Evolutionary conservation across 2,329 filamentous ascomycete species (phyloP).

Genomic region (Thielaviopsis ethacetica): DNA sequence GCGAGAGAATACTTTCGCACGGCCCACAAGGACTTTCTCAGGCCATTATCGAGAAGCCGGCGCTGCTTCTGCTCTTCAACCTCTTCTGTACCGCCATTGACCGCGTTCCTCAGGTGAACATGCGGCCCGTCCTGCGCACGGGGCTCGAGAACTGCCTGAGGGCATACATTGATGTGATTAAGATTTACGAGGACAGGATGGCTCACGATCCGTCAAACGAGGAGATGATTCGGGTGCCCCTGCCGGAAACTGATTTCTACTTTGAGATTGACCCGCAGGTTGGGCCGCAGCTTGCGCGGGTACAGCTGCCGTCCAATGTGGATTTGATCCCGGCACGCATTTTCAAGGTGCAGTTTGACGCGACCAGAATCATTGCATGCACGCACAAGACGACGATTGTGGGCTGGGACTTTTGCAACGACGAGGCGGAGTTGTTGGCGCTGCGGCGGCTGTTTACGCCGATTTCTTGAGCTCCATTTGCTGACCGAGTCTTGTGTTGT

Average conservation of each 20-base stretch:
- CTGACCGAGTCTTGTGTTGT: background rate
- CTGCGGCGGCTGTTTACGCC: conserved; percentile 62
- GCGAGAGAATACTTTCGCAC: conserved; percentile 32
- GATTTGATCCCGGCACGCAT: conserved; percentile 45
- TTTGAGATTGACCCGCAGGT: conserved; percentile 1
- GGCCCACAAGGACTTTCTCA: conserved; percentile 31
- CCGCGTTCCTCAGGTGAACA: conserved; percentile 30
- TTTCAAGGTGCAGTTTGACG: conserved; percentile 95
- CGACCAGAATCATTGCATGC: conserved; percentile 82
- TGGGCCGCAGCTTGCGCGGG: conserved; percentile 5
- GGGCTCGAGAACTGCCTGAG: conserved; percentile 29
- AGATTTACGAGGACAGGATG: background rate
- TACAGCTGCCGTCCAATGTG: conserved; percentile 13
- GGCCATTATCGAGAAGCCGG: conserved; percentile 30
- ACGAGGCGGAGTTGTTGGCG: conserved; percentile 63
- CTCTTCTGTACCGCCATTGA: conserved; percentile 36
- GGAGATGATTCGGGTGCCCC: background rate
- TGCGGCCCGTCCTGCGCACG: conserved; percentile 32
- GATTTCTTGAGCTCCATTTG: conserved; percentile 18
- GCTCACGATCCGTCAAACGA: background rate
- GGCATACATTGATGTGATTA: conserved; percentile 11
- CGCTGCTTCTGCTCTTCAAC: conserved; percentile 29
- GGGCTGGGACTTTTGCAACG: conserved; percentile 93
- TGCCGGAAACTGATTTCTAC: background rate
- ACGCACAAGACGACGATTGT: conserved; percentile 84